These are phyloP conservation scores for Chalciporus piperatus DNA, from an alignment of 768 basidiomycete genomes.

Conservation along the genomic window DNA sequence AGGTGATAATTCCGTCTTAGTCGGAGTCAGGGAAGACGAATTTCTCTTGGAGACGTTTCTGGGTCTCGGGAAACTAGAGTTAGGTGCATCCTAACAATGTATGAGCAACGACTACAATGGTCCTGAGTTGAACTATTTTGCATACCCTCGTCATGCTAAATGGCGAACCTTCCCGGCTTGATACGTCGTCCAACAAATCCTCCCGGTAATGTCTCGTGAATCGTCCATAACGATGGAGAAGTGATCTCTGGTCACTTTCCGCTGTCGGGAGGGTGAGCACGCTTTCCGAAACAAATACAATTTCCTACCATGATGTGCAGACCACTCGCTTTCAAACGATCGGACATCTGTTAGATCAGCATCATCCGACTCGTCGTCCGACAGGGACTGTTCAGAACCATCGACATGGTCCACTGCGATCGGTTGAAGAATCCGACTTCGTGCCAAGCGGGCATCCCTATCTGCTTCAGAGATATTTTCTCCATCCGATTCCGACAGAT, in stretches of 20 bases:
- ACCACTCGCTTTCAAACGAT: slow-evolving; percentile 36
- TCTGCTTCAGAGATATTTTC: slow-evolving; percentile 61
- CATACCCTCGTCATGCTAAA: slow-evolving; percentile 46
- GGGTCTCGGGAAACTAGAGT: slow-evolving; percentile 7
- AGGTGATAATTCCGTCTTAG: slow-evolving; percentile 1
- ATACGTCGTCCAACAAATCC: slow-evolving; percentile 32
- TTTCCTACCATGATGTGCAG: slow-evolving; percentile 37
- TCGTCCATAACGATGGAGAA: slow-evolving; percentile 47
- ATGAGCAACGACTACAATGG: neutral
- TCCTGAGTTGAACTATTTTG: neutral
- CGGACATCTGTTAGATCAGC: slow-evolving; percentile 59
- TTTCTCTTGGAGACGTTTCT: neutral
- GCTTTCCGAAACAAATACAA: neutral
- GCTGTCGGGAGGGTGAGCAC: slow-evolving; percentile 20
- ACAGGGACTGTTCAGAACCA: slow-evolving; percentile 51
- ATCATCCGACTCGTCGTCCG: slow-evolving; percentile 79
- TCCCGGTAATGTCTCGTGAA: slow-evolving; percentile 49
- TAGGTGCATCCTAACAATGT: slow-evolving; percentile 10
- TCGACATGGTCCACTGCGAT: slow-evolving; percentile 17
- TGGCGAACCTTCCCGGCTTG: slow-evolving; percentile 46
- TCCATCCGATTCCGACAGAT: slow-evolving; percentile 62
- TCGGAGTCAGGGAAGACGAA: slow-evolving; percentile 2
- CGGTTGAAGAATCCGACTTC: slow-evolving; percentile 48
- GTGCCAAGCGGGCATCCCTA: slow-evolving; percentile 73
- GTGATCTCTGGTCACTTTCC: slow-evolving; percentile 15